A percentile compares a stretch with the other conserved stretches of the same genome.
Conservation (phyloP, 2,329 filamentous ascomycete species). For the Fusarium agapanthi region DNA sequence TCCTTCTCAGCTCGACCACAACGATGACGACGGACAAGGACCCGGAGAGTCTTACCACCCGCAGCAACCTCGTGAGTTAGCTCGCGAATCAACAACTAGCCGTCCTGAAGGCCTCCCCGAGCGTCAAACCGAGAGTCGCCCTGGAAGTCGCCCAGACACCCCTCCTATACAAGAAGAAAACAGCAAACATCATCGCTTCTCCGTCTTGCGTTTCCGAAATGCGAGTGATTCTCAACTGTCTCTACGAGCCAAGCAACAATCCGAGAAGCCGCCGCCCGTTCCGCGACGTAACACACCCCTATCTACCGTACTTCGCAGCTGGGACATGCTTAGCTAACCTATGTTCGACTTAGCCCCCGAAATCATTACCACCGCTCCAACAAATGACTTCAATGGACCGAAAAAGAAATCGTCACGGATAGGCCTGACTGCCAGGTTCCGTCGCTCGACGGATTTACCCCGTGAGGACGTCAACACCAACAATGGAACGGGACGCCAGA, state of each 20-base stretch:
- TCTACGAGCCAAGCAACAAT: constrained; percentile 75
- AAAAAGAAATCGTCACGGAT: constrained; percentile 66
- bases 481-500: constrained; percentile 27
- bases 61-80: constrained; percentile 39
- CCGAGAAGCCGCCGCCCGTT: constrained; percentile 64
- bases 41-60: constrained; percentile 30
- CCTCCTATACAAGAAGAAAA: constrained; percentile 64
- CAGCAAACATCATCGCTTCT: constrained; percentile 68
- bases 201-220: constrained; percentile 85
- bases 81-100: constrained; percentile 25
- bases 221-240: constrained; percentile 92
- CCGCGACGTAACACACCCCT: constrained; percentile 61
- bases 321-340: constrained; percentile 23
- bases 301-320: not conserved
- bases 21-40: constrained; percentile 30
- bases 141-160: constrained; percentile 52
- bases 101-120: constrained; percentile 6
- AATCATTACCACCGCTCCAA: constrained; percentile 94
- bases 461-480: constrained; percentile 41
- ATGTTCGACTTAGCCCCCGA: constrained; percentile 60
- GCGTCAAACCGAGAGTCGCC: constrained; percentile 16
- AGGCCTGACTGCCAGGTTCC: constrained; percentile 61
- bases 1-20: constrained; percentile 33
- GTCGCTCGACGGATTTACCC: constrained; percentile 60
- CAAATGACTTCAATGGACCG: constrained; percentile 65